These are phyloP conservation scores for Fusarium sp. DNA, from an alignment of 2,329 filamentous ascomycete species.

Conservation along the genomic window DNA sequence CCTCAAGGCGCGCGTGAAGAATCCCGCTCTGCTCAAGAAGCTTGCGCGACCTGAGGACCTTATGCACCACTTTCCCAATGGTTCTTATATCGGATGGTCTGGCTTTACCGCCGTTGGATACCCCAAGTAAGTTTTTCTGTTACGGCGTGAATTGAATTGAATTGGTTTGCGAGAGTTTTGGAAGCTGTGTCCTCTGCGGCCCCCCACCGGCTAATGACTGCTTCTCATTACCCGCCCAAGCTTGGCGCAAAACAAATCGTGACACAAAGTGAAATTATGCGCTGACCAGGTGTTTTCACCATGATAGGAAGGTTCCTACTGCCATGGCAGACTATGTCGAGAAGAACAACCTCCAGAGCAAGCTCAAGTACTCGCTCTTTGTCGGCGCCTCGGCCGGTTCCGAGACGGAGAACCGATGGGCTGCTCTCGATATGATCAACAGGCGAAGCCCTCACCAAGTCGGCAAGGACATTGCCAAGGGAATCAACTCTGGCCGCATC, in stretches of 20 bases:
- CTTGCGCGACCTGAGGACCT: conserved; percentile 84
- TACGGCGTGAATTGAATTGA: not conserved
- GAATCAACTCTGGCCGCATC: conserved; percentile 90
- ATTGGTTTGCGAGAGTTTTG: not conserved
- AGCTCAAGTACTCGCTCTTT: conserved; percentile 89
- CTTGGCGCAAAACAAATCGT: conserved; percentile 24
- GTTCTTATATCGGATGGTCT: conserved; percentile 90
- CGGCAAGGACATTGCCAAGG: conserved; percentile 90
- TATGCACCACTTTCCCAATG: conserved; percentile 85
- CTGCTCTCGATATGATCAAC: conserved; percentile 91
- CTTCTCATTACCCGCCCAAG: conserved; percentile 36
- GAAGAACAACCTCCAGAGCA: conserved; percentile 85
- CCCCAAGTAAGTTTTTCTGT: conserved; percentile 71
- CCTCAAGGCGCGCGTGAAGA: conserved; percentile 81
- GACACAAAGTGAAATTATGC: conserved; percentile 5
- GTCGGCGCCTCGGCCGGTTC: conserved; percentile 91
- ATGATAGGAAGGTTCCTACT: conserved; percentile 82
- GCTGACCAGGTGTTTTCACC: conserved; percentile 28
- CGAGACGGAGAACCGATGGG: conserved; percentile 94
- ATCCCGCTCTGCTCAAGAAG: conserved; percentile 85
- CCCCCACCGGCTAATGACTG: conserved; percentile 36
- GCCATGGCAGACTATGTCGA: conserved; percentile 92
- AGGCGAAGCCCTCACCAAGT: conserved; percentile 88
- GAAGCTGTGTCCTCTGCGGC: not conserved
- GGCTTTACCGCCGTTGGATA: conserved; percentile 93